Conservation (phyloP, 208 protist species). For the Phytomonas francai region DNA sequence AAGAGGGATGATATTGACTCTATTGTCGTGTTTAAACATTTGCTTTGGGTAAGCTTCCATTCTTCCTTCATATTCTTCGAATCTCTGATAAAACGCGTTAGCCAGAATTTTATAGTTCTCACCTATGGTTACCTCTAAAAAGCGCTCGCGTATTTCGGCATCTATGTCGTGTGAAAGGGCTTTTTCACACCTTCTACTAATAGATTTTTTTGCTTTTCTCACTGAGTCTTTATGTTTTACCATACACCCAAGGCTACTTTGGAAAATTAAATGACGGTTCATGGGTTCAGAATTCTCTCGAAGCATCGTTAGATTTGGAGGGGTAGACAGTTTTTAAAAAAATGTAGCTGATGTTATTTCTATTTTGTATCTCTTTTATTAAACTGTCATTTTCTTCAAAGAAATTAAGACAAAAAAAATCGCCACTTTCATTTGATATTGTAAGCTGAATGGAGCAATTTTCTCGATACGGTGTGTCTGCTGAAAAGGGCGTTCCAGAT, state of each 20-base stretch:
- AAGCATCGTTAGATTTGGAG: not conserved
- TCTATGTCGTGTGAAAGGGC: too few relatives aligned
- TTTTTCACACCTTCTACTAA: too few relatives aligned
- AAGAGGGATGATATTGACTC: too few relatives aligned
- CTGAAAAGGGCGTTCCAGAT: not conserved
- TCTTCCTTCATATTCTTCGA: not conserved
- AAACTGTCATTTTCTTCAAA: conserved; percentile 4
- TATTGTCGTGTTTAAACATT: too few relatives aligned
- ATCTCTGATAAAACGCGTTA: not conserved
- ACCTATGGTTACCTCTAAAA: too few relatives aligned
- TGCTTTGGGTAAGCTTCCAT: not conserved
- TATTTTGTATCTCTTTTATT: not conserved
- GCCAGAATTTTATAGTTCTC: not conserved
- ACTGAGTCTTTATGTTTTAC: not conserved
- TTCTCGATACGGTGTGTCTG: not conserved
- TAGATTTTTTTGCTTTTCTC: not conserved
- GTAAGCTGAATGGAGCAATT: not conserved
- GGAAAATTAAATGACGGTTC: not conserved
- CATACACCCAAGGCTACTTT: not conserved
- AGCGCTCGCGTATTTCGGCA: too few relatives aligned
- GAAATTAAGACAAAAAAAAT: not conserved
- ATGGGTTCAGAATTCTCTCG: not conserved
- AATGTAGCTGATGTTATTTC: not conserved
- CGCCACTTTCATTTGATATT: not conserved
- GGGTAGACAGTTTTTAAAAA: not conserved